Conservation (phyloP, 2,329 filamentous ascomycete species). For the Alternaria metachromatica region DNA sequence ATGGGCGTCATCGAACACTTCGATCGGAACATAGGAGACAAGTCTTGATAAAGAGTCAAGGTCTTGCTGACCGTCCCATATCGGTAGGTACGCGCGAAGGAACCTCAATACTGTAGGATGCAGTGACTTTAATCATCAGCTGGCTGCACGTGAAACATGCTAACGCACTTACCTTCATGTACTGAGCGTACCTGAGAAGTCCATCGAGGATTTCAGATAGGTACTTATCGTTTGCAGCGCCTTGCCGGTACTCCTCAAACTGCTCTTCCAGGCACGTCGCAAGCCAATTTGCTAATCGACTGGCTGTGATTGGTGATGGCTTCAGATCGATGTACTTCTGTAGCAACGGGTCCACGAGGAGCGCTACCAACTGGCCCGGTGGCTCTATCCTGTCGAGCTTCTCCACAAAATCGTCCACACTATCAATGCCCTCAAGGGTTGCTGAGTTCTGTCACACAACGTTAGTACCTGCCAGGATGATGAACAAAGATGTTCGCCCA, state of each 20-base stretch:
- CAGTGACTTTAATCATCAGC: conserved; percentile 36
- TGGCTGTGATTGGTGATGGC: conserved; percentile 34
- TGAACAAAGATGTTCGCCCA: conserved; percentile 31
- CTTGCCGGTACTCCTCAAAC: conserved; percentile 26
- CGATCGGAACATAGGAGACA: conserved; percentile 49
- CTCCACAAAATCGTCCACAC: conserved; percentile 70
- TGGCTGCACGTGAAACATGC: not conserved
- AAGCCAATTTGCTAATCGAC: conserved; percentile 49
- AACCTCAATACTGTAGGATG: conserved; percentile 41
- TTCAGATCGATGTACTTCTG: conserved; percentile 74
- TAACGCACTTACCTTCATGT: conserved; percentile 39
- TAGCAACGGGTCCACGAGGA: conserved; percentile 75
- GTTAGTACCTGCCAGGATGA: conserved; percentile 11
- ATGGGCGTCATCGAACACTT: conserved; percentile 58
- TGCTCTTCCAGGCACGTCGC: conserved; percentile 47
- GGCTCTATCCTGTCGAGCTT: conserved; percentile 80
- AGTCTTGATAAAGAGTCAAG: conserved; percentile 61
- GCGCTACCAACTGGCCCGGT: conserved; percentile 81
- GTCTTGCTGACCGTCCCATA: conserved; percentile 47
- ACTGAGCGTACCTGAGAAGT: conserved; percentile 41
- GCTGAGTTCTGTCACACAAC: conserved; percentile 46
- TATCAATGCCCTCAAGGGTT: conserved; percentile 77
- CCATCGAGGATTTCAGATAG: conserved; percentile 42
- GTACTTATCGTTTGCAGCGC: conserved; percentile 23
- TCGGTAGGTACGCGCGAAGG: conserved; percentile 41